Evolutionary conservation across 371 early-diverging fungal species (phyloP).

Genomic region (Neoconidiobolus thromboides): DNA sequence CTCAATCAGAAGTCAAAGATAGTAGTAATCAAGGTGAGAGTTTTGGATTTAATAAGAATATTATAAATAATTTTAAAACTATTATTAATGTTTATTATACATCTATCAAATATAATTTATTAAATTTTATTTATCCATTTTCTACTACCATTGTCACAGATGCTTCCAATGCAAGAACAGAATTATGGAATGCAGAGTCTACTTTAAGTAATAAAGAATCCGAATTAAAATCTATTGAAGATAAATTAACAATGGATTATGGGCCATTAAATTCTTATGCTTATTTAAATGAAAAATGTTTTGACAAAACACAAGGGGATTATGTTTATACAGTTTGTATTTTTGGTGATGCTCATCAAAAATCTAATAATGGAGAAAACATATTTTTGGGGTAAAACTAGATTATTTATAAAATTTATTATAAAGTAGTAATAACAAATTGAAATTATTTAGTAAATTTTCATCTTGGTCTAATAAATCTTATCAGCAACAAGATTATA

Average conservation of each 20-base stretch:
- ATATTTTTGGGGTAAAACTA: conserved; percentile 47
- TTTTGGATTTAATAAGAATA: background rate
- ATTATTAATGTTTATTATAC: background rate
- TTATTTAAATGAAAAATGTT: conserved; percentile 42
- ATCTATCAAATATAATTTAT: background rate
- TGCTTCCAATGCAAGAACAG: conserved; percentile 7
- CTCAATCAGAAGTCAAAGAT: background rate
- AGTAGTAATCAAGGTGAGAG: background rate
- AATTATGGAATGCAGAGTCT: conserved; percentile 12
- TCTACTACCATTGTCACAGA: background rate
- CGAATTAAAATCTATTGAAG: conserved; percentile 9
- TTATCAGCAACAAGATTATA: conserved; percentile 26
- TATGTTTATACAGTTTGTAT: conserved; percentile 71
- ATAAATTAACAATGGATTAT: conserved; percentile 30
- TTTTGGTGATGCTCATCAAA: conserved; percentile 53
- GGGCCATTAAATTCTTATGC: conserved; percentile 38
- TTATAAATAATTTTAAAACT: background rate
- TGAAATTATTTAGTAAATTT: no score
- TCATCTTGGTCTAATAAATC: no score
- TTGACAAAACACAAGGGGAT: conserved; percentile 46
- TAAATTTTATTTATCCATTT: background rate
- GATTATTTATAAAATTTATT: background rate
- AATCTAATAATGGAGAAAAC: conserved; percentile 25
- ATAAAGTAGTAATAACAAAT: no score
- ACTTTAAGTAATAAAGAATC: conserved; percentile 18